phyloP scores from a whole-genome alignment of 495 filamentous ascomycete genomes.

The Massariosphaeria phaeospora region DNA sequence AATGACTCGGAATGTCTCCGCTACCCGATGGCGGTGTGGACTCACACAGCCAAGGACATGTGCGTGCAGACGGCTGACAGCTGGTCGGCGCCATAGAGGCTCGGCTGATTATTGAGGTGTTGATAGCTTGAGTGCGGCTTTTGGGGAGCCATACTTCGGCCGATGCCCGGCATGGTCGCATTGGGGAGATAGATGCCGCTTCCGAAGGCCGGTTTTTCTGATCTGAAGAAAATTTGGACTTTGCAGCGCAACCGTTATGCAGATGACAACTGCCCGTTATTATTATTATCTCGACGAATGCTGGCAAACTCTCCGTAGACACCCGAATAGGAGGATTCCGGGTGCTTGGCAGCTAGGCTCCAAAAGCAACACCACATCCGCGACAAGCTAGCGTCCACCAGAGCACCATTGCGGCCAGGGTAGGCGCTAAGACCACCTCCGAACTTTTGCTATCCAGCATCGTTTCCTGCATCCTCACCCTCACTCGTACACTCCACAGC shows the following conservation, averaged over 20 bases:
- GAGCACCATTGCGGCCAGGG: too few species aligned
- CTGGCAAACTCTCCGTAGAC: too few species aligned
- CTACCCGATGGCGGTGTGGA: conserved; percentile 22
- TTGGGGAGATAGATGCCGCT: too few species aligned
- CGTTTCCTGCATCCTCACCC: background rate
- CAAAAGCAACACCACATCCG: conserved; percentile 22
- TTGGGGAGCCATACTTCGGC: too few species aligned
- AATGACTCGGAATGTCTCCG: conserved; percentile 1
- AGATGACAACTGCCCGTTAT: background rate
- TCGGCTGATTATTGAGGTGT: conserved; percentile 4
- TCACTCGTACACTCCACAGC: conserved; percentile 4
- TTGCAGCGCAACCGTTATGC: too few species aligned
- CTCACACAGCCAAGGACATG: background rate
- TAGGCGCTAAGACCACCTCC: conserved; percentile 25
- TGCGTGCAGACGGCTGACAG: background rate
- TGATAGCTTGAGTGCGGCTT: conserved; percentile 6
- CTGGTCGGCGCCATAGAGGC: background rate
- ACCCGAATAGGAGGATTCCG: too few species aligned
- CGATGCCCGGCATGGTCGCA: too few species aligned
- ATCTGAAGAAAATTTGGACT: too few species aligned
- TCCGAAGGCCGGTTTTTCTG: too few species aligned
- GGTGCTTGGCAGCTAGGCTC: conserved; percentile 7
- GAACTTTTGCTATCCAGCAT: conserved; percentile 3
- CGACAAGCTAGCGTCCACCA: conserved; percentile 25
- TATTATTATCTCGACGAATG: too few species aligned